These are phyloP conservation scores for Candida cerambycidarum DNA, from an alignment of 805 yeast species.

Conservation along the genomic window DNA sequence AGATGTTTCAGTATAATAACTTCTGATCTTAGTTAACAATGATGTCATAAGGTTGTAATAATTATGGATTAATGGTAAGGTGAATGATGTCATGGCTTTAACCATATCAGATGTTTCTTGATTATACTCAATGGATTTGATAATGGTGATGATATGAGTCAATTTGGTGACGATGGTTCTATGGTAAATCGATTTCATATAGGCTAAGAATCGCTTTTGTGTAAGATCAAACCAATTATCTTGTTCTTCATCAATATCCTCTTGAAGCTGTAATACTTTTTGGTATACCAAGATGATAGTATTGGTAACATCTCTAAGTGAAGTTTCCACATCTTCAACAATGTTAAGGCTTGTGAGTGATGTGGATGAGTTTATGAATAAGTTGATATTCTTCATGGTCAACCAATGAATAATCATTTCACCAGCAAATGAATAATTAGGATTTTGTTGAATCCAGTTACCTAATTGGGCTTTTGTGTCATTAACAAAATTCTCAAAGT, in stretches of 20 bases:
- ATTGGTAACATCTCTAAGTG: conserved; percentile 52
- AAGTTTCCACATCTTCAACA: conserved; percentile 43
- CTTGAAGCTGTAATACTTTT: conserved; percentile 43
- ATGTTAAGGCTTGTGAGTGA: conserved; percentile 18
- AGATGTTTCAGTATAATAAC: conserved; percentile 53
- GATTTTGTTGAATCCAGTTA: conserved; percentile 33
- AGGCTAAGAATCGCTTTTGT: conserved; percentile 44
- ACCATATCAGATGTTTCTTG: conserved; percentile 35
- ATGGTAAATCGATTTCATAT: conserved; percentile 45
- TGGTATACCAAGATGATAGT: conserved; percentile 71
- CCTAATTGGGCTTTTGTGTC: conserved; percentile 26
- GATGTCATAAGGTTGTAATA: conserved; percentile 51
- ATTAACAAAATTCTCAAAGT: conserved; percentile 20
- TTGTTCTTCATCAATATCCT: conserved; percentile 16
- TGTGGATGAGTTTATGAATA: conserved; percentile 25
- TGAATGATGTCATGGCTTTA: conserved; percentile 51
- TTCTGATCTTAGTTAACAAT: conserved; percentile 45
- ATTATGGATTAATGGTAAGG: conserved; percentile 62
- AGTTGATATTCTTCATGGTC: conserved; percentile 15
- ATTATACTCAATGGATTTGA: conserved; percentile 40
- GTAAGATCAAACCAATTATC: conserved; percentile 67
- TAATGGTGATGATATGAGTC: conserved; percentile 29
- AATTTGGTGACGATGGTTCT: conserved; percentile 36
- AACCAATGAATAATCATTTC: conserved; percentile 52
- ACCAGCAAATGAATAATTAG: conserved; percentile 44